These are phyloP conservation scores for Globisporangium iwayamae DNA, from an alignment of 352 stramenopile genomes.

Conservation along the genomic window DNA sequence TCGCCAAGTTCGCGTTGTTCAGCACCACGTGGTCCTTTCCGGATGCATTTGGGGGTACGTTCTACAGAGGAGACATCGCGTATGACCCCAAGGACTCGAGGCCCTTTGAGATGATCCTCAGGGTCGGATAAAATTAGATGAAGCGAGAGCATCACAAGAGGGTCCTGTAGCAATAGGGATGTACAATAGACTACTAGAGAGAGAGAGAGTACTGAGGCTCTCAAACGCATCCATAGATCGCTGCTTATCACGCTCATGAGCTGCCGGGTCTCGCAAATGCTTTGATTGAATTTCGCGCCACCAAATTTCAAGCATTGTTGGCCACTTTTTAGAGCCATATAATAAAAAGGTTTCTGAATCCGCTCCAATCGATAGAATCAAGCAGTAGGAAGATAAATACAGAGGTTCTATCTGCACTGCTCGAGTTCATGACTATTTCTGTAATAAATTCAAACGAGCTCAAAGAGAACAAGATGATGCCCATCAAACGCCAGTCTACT, in stretches of 20 bases:
- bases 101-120: slow-evolving; percentile 15
- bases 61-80: slow-evolving; percentile 37
- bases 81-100: slow-evolving; percentile 9
- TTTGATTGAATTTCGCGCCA: too few relatives aligned
- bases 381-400: too few relatives aligned
- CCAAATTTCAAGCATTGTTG: too few relatives aligned
- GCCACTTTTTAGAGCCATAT: too few relatives aligned
- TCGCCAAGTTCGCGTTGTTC: slow-evolving; percentile 43
- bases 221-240: too few relatives aligned
- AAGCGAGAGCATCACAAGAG: neutral
- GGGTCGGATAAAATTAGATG: neutral
- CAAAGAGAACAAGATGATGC: too few relatives aligned
- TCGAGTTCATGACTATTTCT: neutral
- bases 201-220: too few relatives aligned
- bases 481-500: neutral
- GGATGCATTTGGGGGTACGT: slow-evolving; percentile 34
- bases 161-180: neutral
- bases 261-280: too few relatives aligned
- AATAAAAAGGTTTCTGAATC: too few relatives aligned
- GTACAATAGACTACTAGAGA: neutral
- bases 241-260: too few relatives aligned
- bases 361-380: too few relatives aligned
- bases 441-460: neutral
- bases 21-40: slow-evolving; percentile 36
- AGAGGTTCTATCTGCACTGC: neutral